Conservation (phyloP, 768 basidiomycete genomes). For the Cystofilobasidium ferigula region DNA sequence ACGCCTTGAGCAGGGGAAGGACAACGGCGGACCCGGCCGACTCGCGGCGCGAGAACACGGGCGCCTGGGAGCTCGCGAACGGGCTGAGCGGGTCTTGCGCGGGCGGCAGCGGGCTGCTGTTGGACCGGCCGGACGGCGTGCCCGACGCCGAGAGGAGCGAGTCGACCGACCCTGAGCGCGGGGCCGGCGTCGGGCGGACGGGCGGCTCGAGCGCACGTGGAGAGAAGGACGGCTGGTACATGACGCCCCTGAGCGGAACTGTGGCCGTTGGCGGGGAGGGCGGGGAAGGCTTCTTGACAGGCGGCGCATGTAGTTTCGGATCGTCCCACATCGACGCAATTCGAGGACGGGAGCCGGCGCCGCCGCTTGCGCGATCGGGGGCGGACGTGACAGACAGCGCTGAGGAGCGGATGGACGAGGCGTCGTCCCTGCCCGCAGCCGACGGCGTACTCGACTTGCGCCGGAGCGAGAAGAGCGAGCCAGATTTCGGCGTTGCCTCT, state of each 20-base stretch:
- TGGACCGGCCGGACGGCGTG: background rate
- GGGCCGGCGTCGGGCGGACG: background rate
- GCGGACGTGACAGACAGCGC: background rate
- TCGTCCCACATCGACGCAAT: background rate
- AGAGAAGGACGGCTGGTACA: background rate
- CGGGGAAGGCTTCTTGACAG: no score
- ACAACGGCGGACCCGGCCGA: background rate
- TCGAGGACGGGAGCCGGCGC: background rate
- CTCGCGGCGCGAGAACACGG: slow-evolving; percentile 1
- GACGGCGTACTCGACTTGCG: background rate
- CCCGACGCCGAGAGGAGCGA: background rate
- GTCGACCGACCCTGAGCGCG: background rate
- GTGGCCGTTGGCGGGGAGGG: background rate
- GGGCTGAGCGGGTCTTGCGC: background rate
- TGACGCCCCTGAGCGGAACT: background rate
- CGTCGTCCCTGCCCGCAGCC: background rate
- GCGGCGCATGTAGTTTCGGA: no score
- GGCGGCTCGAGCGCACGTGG: background rate
- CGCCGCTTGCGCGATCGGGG: background rate
- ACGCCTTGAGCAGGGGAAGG: background rate
- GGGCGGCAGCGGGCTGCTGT: background rate
- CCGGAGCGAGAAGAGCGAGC: background rate
- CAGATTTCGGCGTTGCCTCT: background rate
- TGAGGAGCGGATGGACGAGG: background rate
- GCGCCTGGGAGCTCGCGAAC: slow-evolving; percentile 1